Evolutionary conservation across 306 rosid species (phyloP), one percentile per base, ranked within the genome.

Genomic region (Prosopis cineraria): DNA sequence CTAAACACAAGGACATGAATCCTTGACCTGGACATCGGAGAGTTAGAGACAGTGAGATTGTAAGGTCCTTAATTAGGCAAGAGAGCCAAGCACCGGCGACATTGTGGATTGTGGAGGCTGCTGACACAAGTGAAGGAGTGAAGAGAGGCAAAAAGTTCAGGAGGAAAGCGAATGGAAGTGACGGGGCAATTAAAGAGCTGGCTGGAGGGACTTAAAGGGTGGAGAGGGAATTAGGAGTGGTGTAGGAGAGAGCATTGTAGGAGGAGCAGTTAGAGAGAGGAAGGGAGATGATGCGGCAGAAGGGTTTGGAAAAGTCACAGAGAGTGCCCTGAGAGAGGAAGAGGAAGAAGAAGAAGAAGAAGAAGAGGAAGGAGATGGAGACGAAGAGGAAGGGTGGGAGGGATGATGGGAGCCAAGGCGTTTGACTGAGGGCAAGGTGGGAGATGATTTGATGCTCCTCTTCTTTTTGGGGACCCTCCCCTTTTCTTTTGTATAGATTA

Each of bases 81-180:
- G 92, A 73, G 53, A 94, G 97, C 97, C 98, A 94, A 27, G 89
- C 77, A 45, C 98, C 98, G 3, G 98, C 79, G 84, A 95, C 84
- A 31, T 10, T 78, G 3, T n/a, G n/a, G n/a, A n/a, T n/a, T n/a
- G n/a, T 76, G 86, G 84, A 95, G 93, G 83, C 89, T 82, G 71
- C 58, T 68, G 66, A 95, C 48, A 87, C 81, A 80, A 36, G 97
- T 77, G 90, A 95, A 95, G 75, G 96, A 85, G 41, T 27, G 90
- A 83, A 95, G 97, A n/a, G 93, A 91, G 76, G 85, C 3, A 0
- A 81, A 77, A 43, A 95, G 97, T 5, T 89, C 95, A 3, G 93
- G 36, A 3, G 98, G 98, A 78, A 95, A 79, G 78, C 85, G 97
- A 60, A 95, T 84, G 55, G 98, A 93, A 43, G 98, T 64, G 19